These are phyloP conservation scores for Podaxis rugospora DNA, from an alignment of 768 basidiomycete genomes.

Conservation along the genomic window DNA sequence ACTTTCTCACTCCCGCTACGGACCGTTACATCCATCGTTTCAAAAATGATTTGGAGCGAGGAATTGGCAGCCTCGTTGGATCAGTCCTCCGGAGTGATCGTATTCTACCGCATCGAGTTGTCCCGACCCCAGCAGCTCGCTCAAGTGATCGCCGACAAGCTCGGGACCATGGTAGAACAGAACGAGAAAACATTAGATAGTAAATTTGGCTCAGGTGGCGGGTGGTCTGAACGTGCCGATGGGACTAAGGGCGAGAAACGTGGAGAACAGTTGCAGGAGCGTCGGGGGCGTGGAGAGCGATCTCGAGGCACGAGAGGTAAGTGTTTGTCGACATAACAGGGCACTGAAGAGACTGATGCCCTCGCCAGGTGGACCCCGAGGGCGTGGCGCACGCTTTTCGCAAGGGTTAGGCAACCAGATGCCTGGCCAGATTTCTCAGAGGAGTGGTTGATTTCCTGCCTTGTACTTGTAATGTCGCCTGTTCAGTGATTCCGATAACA, in stretches of 20 bases:
- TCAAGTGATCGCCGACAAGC: conserved; percentile 83
- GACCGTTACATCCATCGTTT: conserved; percentile 85
- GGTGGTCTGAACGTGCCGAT: conserved; percentile 67
- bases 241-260: conserved; percentile 75
- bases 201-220: conserved; percentile 67
- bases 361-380: conserved; percentile 52
- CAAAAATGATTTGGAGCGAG: conserved; percentile 99
- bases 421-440: conserved; percentile 37
- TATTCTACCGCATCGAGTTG: conserved; percentile 90
- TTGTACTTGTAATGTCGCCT: not conserved
- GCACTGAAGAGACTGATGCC: not conserved
- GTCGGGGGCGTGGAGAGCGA: conserved; percentile 70
- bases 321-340: conserved; percentile 4
- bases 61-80: conserved; percentile 92
- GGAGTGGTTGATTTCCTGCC: conserved; percentile 2
- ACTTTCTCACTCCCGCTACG: conserved; percentile 84
- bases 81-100: conserved; percentile 83
- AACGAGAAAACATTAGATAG: conserved; percentile 87
- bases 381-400: conserved; percentile 76
- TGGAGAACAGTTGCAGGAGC: conserved; percentile 74
- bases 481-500: not conserved
- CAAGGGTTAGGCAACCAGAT: conserved; percentile 83
- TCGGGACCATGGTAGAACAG: conserved; percentile 81
- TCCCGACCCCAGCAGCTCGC: conserved; percentile 88
- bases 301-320: conserved; percentile 59